Percentiles rank a stretch among this genome's conserved stretches.
Conservation (phyloP, 2,329 filamentous ascomycete species). For the Hirsutella minnesotensis region DNA sequence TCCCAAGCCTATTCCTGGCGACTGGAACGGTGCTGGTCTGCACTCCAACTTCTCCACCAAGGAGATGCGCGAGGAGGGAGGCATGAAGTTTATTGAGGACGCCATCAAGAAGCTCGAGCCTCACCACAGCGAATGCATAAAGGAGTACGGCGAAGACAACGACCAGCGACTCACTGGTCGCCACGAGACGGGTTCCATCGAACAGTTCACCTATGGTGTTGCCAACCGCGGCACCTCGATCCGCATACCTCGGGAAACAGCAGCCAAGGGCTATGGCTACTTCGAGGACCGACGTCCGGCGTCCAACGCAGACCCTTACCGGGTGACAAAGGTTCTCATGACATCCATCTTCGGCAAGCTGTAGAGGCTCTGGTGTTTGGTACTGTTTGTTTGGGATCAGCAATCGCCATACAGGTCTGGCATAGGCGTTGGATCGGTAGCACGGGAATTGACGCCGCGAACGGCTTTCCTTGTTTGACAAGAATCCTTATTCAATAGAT, state of each 20-base stretch:
- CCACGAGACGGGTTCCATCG: conserved; percentile 90
- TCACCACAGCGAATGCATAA: conserved; percentile 74
- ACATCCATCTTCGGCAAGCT: conserved; percentile 45
- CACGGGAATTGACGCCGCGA: background rate
- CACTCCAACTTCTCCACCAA: conserved; percentile 90
- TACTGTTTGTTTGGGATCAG: background rate
- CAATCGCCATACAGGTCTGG: background rate
- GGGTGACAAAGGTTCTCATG: conserved; percentile 68
- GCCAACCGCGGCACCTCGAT: conserved; percentile 93
- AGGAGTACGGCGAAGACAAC: conserved; percentile 93
- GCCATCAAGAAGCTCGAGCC: conserved; percentile 73
- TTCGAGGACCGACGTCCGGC: conserved; percentile 79
- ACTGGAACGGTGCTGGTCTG: conserved; percentile 89
- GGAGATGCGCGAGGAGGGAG: conserved; percentile 80
- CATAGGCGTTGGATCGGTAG: background rate
- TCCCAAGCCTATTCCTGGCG: conserved; percentile 88
- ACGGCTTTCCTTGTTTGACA: no score
- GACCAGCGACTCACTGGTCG: conserved; percentile 83
- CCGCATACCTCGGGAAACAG: conserved; percentile 77
- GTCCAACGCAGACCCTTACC: conserved; percentile 80
- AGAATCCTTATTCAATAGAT: no score
- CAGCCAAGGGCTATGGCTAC: conserved; percentile 85
- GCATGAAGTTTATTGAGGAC: conserved; percentile 89
- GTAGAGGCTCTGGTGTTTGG: conserved; percentile 5
- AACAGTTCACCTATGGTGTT: conserved; percentile 86